Evolutionary conservation across 768 basidiomycete genomes (phyloP), one percentile per base, ranked within the genome.

Genomic region (Boletus rufocinnamomeus): DNA sequence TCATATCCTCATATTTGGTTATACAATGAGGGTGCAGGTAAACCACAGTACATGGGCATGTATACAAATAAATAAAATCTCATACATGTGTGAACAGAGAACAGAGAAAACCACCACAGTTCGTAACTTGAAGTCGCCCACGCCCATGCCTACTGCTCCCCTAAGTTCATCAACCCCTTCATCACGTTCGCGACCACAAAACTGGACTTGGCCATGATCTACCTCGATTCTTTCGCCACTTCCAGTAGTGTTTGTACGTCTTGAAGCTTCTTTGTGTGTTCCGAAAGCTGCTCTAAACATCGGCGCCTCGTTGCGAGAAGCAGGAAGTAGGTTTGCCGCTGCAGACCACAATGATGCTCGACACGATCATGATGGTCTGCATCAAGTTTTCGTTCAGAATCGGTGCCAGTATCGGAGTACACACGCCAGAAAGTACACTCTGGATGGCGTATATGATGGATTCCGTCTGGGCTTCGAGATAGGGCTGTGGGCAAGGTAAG

Each of bases 351-450:
- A 98, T 95, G 66, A 99, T 97, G 65, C 91, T 95, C 5, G 95
- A 93, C 45, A 97, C 96, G 69, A 98, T 97, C 27, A 95, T 97
- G 72, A 98, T 97, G 70, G 98, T 98, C 70, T 97, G 91, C 4
- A 95, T 94, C 54, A 99, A 75, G 72, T 96, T 92, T 69, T 99
- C 95, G 76, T 87, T 91, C 47, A 98, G 77, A 14, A 88, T 88
- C 1, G 91, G 85, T 13, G 91, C 85, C 6, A 91, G 89, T 37
- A 88, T 91, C 8, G 94, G 93, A 57, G 87, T 90, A 58, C 97
- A 91, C 52, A 99, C 95, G 34, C 93, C 92, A 3, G 94, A 92
- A 30, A 98, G 83, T 14, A 98, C 93, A 60, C 88, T 91, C n/a
- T 98, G 96, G 62, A 99, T 98, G 16, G 95, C 90, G 62, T 93